Conservation (phyloP, 352 stramenopile genomes). For the Halophytophthora polymorphica region DNA sequence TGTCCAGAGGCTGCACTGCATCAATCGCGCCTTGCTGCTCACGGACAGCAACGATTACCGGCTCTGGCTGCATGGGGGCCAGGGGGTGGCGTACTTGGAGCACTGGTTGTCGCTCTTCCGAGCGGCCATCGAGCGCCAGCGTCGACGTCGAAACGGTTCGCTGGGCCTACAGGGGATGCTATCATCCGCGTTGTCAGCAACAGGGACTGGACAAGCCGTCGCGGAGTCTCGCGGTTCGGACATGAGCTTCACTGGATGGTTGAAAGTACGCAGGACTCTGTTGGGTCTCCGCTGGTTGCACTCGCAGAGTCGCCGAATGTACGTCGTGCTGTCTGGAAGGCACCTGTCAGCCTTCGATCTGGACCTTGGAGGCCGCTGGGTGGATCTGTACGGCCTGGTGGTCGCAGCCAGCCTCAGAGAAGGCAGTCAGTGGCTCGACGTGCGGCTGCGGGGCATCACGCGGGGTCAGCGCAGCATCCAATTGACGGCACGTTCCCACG, state of each 20-base stretch:
- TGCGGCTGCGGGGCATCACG: constrained; percentile 18
- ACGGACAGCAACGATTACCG: constrained; percentile 21
- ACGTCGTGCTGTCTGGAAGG: constrained; percentile 31
- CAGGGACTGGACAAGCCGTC: too few species aligned
- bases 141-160: constrained; percentile 11
- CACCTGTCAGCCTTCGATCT: constrained; percentile 33
- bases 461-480: not conserved
- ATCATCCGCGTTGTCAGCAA: too few species aligned
- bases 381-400: constrained; percentile 30
- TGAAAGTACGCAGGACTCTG: constrained; percentile 17
- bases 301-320: constrained; percentile 15
- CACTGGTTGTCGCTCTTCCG: constrained; percentile 31
- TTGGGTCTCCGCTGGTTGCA: constrained; percentile 21
- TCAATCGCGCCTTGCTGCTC: constrained; percentile 43
- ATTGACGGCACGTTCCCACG: not conserved
- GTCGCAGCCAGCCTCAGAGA: constrained; percentile 4
- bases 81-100: constrained; percentile 31
- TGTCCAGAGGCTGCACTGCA: constrained; percentile 38
- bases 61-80: constrained; percentile 36
- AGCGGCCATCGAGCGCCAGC: constrained; percentile 12
- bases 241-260: constrained; percentile 25
- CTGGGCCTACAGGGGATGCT: too few species aligned
- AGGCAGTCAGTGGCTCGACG: constrained; percentile 19
- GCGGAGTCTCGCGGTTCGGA: constrained; percentile 11
- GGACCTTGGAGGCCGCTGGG: constrained; percentile 42